phyloP scores from a whole-genome alignment of 2,329 filamentous ascomycete genomes.

The Ceratocystis huliohia region DNA sequence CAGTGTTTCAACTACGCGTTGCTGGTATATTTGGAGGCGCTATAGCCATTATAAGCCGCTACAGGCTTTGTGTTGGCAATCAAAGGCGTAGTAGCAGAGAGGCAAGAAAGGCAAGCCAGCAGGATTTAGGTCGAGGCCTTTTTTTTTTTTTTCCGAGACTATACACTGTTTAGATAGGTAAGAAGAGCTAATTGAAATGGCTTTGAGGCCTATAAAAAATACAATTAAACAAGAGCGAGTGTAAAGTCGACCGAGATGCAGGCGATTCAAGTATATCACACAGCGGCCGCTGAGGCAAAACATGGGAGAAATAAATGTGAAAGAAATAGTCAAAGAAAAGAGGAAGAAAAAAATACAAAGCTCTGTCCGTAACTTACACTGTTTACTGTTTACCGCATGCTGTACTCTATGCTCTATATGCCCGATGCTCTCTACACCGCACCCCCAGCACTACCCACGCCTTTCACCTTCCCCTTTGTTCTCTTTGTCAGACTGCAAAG shows the following conservation, averaged over 20 bases:
- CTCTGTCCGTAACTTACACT: no score
- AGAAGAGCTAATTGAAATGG: no score
- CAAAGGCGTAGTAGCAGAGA: background rate
- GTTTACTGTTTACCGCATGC: no score
- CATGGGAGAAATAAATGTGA: no score
- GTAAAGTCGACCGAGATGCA: background rate
- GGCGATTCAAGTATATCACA: background rate
- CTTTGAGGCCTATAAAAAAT: no score
- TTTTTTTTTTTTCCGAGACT: background rate
- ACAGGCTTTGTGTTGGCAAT: background rate
- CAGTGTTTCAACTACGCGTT: constrained; percentile 1
- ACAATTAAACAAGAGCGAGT: background rate
- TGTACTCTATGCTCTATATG: no score
- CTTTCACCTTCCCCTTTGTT: no score
- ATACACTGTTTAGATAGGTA: background rate
- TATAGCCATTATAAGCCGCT: background rate
- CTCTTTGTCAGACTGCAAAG: no score
- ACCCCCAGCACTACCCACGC: no score
- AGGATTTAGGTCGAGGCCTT: background rate
- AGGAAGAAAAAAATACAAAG: no score
- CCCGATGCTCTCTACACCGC: no score
- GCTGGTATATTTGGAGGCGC: background rate
- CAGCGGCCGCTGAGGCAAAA: background rate
- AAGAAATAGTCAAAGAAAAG: no score
- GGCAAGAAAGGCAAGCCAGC: background rate